These are phyloP conservation scores for Penicillium egyptiacum DNA, from an alignment of 495 filamentous ascomycete species.

Conservation along the genomic window DNA sequence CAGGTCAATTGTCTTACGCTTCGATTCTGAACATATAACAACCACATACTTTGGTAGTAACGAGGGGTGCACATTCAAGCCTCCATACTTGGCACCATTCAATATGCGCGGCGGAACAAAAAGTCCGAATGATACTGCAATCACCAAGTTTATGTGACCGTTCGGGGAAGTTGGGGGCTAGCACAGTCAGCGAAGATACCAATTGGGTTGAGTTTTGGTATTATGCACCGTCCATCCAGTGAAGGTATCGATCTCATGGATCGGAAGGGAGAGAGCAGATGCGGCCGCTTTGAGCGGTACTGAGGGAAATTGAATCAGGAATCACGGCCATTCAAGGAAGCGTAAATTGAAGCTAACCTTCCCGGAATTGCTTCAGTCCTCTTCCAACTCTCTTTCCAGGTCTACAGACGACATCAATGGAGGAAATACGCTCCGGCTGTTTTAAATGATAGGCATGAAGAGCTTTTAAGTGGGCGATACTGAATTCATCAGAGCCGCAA, in stretches of 20 bases:
- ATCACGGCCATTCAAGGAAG: constrained; percentile 3
- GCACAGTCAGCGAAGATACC: constrained; percentile 19
- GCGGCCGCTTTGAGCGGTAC: constrained; percentile 75
- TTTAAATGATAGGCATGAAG: constrained; percentile 59
- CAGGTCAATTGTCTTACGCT: constrained; percentile 6
- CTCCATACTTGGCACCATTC: constrained; percentile 68
- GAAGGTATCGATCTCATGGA: constrained; percentile 79
- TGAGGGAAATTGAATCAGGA: constrained; percentile 34
- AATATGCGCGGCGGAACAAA: constrained; percentile 80
- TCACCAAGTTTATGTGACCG: constrained; percentile 70
- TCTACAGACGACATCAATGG: constrained; percentile 85
- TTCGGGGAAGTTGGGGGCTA: constrained; percentile 57
- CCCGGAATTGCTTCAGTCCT: constrained; percentile 64
- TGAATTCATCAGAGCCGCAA: constrained; percentile 93
- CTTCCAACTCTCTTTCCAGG: constrained; percentile 74
- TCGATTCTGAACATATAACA: background rate
- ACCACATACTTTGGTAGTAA: constrained; percentile 73
- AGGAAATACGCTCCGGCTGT: constrained; percentile 60
- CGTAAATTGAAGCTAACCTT: constrained; percentile 55
- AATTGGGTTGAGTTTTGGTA: background rate
- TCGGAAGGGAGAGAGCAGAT: constrained; percentile 56
- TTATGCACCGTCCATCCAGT: constrained; percentile 69
- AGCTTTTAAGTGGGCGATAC: constrained; percentile 72
- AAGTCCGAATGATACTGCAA: constrained; percentile 95
- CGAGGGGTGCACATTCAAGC: constrained; percentile 94